A percentile compares a stretch with the other conserved stretches of the same genome.
These are phyloP conservation scores for Chlamydomonas applanata DNA, from an alignment of 139 green algal genomes.

Conservation along the genomic window DNA sequence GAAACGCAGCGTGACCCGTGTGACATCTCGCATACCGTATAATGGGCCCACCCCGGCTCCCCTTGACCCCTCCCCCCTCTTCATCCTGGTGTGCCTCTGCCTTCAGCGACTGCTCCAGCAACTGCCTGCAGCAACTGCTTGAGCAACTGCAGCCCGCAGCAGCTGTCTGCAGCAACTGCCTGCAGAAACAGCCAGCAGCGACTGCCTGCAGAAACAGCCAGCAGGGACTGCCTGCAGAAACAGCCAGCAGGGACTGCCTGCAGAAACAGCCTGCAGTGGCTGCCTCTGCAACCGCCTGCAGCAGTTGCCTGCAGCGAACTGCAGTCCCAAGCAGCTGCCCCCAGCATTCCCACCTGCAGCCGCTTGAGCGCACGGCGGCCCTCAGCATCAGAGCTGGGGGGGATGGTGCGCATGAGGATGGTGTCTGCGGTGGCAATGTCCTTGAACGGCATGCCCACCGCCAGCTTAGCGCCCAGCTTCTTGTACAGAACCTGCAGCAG, in stretches of 20 bases:
- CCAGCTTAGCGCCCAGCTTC: constrained; percentile 90
- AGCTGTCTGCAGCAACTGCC: no score
- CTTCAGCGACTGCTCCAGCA: no score
- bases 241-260: no score
- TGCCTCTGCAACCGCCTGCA: background rate
- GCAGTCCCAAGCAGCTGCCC: no score
- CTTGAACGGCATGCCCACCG: constrained; percentile 99
- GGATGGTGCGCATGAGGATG: constrained; percentile 81
- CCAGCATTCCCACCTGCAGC: constrained; percentile 63
- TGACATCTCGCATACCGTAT: background rate
- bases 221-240: no score
- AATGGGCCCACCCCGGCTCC: no score
- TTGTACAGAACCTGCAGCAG: constrained; percentile 67
- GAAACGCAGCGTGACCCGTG: background rate
- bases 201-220: no score
- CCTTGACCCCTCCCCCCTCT: constrained; percentile 38
- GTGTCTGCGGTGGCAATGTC: constrained; percentile 93
- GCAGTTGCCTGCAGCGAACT: background rate
- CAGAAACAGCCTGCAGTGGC: no score
- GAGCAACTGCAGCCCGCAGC: no score
- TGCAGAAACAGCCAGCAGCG: no score
- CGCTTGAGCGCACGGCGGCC: constrained; percentile 70
- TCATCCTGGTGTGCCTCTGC: no score
- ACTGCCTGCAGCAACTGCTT: no score
- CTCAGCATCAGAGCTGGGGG: constrained; percentile 52